A percentile compares a stretch with the other conserved stretches of the same genome.
These are phyloP conservation scores for Phaffomyces thermotolerans DNA, from an alignment of 805 yeast species.

Conservation along the genomic window DNA sequence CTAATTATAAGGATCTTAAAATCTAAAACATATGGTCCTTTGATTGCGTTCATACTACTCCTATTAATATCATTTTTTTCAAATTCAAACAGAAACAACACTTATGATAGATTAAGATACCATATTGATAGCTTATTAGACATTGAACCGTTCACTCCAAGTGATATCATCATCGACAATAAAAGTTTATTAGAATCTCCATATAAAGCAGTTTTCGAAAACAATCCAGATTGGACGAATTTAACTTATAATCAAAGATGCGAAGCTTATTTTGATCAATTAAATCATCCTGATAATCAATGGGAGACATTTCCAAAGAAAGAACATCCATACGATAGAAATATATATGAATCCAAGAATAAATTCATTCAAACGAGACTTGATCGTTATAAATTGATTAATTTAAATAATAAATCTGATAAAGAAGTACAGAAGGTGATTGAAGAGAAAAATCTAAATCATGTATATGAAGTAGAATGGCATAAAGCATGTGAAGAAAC, in stretches of 20 bases:
- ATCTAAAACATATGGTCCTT: no score
- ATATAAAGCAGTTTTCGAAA: neutral
- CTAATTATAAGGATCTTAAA: no score
- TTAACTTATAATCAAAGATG: conserved; percentile 20
- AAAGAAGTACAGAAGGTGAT: conserved; percentile 12
- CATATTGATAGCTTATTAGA: neutral
- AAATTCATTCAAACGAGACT: conserved; percentile 12
- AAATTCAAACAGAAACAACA: no score
- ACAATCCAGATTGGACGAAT: neutral
- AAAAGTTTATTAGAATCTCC: neutral
- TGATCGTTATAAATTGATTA: conserved; percentile 8
- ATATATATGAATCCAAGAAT: conserved; percentile 17
- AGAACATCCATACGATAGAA: conserved; percentile 13
- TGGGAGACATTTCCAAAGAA: conserved; percentile 20
- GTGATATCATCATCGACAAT: neutral
- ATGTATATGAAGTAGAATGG: conserved; percentile 12
- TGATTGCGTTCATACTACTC: no score
- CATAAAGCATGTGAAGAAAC: conserved; percentile 14
- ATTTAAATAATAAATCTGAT: conserved; percentile 2
- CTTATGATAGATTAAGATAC: neutral
- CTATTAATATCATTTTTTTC: no score
- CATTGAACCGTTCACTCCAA: neutral
- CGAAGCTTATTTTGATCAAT: conserved; percentile 23
- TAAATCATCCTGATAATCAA: conserved; percentile 14
- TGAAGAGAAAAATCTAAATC: conserved; percentile 10